A percentile compares a stretch with the other conserved stretches of the same genome.
Conservation (phyloP, 1,284 basidiomycete genomes). For the Rhodotorula sp. region DNA sequence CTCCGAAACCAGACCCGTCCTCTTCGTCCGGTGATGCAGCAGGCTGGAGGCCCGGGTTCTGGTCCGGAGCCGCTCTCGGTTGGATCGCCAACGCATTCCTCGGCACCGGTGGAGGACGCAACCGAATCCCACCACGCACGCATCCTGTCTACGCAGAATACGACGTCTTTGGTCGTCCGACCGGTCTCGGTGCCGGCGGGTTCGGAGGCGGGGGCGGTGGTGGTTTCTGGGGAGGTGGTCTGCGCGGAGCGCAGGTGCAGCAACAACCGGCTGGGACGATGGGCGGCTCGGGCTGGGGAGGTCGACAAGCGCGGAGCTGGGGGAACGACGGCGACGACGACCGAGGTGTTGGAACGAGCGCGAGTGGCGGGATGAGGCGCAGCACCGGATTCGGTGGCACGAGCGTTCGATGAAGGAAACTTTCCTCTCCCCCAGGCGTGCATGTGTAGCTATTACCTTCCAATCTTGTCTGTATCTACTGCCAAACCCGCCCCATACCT, state of each 20-base stretch:
- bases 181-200: not conserved
- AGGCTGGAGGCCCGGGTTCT: slow-evolving; percentile 68
- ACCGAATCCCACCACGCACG: slow-evolving; percentile 41
- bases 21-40: slow-evolving; percentile 33
- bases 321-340: slow-evolving; percentile 22
- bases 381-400: slow-evolving; percentile 71
- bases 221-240: slow-evolving; percentile 45
- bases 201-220: slow-evolving; percentile 31
- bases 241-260: slow-evolving; percentile 15
- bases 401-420: slow-evolving; percentile 45
- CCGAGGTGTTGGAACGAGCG: slow-evolving; percentile 49
- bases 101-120: slow-evolving; percentile 27
- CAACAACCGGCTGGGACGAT: not conserved
- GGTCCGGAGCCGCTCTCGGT: slow-evolving; percentile 70
- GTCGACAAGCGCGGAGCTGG: not conserved
- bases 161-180: not conserved
- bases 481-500: too few species aligned
- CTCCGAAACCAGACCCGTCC: slow-evolving; percentile 51
- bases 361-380: slow-evolving; percentile 28
- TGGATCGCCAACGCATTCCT: slow-evolving; percentile 60
- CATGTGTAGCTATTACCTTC: not conserved
- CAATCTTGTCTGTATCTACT: too few species aligned
- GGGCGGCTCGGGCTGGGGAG: not conserved
- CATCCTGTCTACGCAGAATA: slow-evolving; percentile 57
- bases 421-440: not conserved